A percentile compares a stretch with the other conserved stretches of the same genome.
Conservation (phyloP, 2,329 filamentous ascomycete species). For the Dactylellina leptospora region DNA sequence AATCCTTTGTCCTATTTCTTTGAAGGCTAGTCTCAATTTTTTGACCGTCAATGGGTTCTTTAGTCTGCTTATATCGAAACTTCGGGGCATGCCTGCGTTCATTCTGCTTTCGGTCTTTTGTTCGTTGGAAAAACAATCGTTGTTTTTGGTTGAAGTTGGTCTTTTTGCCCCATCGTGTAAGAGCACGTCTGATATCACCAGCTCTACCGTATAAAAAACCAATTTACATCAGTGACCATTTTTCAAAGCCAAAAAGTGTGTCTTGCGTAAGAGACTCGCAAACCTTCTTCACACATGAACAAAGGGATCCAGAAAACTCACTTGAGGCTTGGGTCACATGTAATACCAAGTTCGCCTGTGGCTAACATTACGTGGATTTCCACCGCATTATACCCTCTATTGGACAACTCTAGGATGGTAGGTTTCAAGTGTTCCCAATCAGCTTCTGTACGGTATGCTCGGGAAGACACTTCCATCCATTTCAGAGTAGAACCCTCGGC, state of each 20-base stretch:
- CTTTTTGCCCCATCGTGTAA: slow-evolving; percentile 9
- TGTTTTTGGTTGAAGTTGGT: slow-evolving; percentile 8
- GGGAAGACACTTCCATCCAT: background rate
- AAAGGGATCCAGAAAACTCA: background rate
- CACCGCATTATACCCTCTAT: slow-evolving; percentile 2
- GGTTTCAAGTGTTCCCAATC: slow-evolving; percentile 8
- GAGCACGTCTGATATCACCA: slow-evolving; percentile 2
- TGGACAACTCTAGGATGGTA: background rate
- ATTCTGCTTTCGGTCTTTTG: background rate
- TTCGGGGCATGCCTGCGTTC: background rate
- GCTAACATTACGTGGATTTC: background rate
- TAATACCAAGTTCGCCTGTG: background rate
- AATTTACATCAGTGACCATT: too few species aligned
- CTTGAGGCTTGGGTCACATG: background rate
- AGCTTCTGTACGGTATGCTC: slow-evolving; percentile 7
- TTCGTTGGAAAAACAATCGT: slow-evolving; percentile 2
- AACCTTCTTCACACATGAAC: too few species aligned
- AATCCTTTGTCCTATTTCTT: slow-evolving; percentile 5
- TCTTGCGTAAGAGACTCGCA: too few species aligned
- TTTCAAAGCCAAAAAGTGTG: too few species aligned
- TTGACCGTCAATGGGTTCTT: background rate
- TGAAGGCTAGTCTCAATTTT: background rate
- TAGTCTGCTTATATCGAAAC: slow-evolving; percentile 6
- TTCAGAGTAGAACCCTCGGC: background rate
- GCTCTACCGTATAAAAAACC: background rate